Percentiles rank a stretch among this genome's conserved stretches.
Evolutionary conservation across 2,329 filamentous ascomycete species (phyloP).

Genomic region (Geosmithia morbida): DNA sequence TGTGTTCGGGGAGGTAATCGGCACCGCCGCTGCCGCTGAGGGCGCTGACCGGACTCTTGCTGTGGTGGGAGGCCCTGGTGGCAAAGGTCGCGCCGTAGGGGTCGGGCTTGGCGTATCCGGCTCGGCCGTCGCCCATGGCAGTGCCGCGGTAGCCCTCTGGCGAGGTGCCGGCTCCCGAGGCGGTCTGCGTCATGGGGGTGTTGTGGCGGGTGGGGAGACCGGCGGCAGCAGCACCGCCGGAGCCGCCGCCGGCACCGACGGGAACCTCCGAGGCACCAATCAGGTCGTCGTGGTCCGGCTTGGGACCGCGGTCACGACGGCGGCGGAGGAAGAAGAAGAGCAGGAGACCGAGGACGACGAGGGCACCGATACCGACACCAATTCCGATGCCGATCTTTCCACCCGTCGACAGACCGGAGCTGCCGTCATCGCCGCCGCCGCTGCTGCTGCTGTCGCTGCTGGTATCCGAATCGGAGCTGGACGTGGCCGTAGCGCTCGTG

Average conservation of each 20-base stretch:
- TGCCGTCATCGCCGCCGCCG: slow-evolving; percentile 5
- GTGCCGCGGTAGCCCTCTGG: slow-evolving; percentile 24
- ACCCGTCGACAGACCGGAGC: slow-evolving; percentile 20
- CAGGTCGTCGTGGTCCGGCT: slow-evolving; percentile 21
- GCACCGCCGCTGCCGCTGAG: neutral
- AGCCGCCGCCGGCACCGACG: slow-evolving; percentile 9
- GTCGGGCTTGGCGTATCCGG: slow-evolving; percentile 22
- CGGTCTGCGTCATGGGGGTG: slow-evolving; percentile 15
- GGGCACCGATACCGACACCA: slow-evolving; percentile 20
- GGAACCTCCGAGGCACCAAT: slow-evolving; percentile 26
- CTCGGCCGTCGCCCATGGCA: slow-evolving; percentile 21
- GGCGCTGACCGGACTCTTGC: slow-evolving; percentile 5
- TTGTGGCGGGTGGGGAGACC: slow-evolving; percentile 5
- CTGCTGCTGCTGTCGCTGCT: slow-evolving; percentile 4
- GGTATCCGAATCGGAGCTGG: slow-evolving; percentile 7
- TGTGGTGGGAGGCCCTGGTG: slow-evolving; percentile 5
- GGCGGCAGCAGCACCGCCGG: slow-evolving; percentile 3
- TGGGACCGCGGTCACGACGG: slow-evolving; percentile 13
- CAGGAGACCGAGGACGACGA: slow-evolving; percentile 14
- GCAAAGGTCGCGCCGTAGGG: slow-evolving; percentile 15
- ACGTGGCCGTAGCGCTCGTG: slow-evolving; percentile 10
- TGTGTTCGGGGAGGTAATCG: slow-evolving; percentile 8
- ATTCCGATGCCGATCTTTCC: slow-evolving; percentile 29
- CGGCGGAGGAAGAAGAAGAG: slow-evolving; percentile 15
- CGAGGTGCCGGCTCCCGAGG: slow-evolving; percentile 7